A percentile compares a stretch with the other conserved stretches of the same genome.
Conservation (phyloP, 2,329 filamentous ascomycete species). For the Neopestalotiopsis sp. region DNA sequence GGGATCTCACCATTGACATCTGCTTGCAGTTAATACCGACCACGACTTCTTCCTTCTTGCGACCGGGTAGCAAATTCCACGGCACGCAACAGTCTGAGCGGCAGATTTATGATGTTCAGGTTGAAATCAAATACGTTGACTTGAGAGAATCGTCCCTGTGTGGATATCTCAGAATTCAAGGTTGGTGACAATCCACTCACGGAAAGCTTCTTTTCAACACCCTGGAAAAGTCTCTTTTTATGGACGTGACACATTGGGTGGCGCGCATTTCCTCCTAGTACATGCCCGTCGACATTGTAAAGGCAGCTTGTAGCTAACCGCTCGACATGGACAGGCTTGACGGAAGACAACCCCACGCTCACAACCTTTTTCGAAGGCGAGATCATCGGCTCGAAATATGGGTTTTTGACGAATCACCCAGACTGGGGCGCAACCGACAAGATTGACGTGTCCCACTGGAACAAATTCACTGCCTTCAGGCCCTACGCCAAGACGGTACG, state of each 20-base stretch:
- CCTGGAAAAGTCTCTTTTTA: not conserved
- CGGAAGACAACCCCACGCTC: slow-evolving; percentile 93
- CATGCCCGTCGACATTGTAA: slow-evolving; percentile 5
- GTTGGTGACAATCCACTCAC: slow-evolving; percentile 52
- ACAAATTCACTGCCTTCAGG: slow-evolving; percentile 84
- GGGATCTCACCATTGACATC: not conserved
- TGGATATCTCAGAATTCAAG: slow-evolving; percentile 94
- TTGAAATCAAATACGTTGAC: slow-evolving; percentile 96
- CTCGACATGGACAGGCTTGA: slow-evolving; percentile 68
- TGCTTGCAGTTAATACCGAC: slow-evolving; percentile 70
- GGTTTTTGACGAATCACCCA: slow-evolving; percentile 88
- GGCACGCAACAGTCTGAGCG: slow-evolving; percentile 93
- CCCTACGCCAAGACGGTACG: slow-evolving; percentile 68
- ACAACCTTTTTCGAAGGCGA: slow-evolving; percentile 99
- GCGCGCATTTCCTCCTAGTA: not conserved
- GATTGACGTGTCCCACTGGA: slow-evolving; percentile 92
- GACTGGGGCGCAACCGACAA: slow-evolving; percentile 92
- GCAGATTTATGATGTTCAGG: slow-evolving; percentile 92
- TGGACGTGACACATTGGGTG: not conserved
- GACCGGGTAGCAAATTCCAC: slow-evolving; percentile 84
- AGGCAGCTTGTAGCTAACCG: not conserved
- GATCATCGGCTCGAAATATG: slow-evolving; percentile 93
- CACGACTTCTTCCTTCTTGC: slow-evolving; percentile 84
- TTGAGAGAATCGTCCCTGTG: slow-evolving; percentile 93
- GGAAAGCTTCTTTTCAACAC: not conserved